phyloP scores from a whole-genome alignment of 768 basidiomycete genomes.

The Boletus sensibilis region DNA sequence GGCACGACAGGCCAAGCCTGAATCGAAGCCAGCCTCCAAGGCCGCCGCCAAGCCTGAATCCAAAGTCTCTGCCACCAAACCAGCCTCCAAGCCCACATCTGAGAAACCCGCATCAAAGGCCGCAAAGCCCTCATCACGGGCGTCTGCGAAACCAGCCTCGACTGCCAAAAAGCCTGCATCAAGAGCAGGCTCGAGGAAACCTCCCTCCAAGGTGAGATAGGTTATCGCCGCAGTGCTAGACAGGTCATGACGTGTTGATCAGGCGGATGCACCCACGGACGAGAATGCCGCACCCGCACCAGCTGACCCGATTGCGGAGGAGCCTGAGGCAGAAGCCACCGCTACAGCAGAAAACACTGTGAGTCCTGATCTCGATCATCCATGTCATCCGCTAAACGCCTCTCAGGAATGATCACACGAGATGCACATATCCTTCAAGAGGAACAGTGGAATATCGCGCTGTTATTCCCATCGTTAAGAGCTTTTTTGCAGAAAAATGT shows the following conservation, averaged over 20 bases:
- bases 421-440: conserved; percentile 14
- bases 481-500: conserved; percentile 31
- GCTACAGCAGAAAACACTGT: conserved; percentile 39
- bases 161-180: conserved; percentile 54
- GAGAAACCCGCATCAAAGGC: conserved; percentile 45
- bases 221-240: neutral
- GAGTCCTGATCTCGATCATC: conserved; percentile 9
- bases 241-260: neutral
- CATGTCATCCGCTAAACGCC: neutral
- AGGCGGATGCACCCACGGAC: conserved; percentile 37
- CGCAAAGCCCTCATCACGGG: conserved; percentile 39
- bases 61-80: conserved; percentile 29
- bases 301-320: conserved; percentile 54
- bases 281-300: conserved; percentile 40
- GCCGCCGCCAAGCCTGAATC: conserved; percentile 35
- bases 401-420: conserved; percentile 21
- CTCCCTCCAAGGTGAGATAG: conserved; percentile 53
- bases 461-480: conserved; percentile 16
- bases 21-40: conserved; percentile 31
- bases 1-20: conserved; percentile 42
- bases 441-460: conserved; percentile 13
- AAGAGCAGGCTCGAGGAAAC: conserved; percentile 60
- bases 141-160: conserved; percentile 44
- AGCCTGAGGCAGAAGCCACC: conserved; percentile 45
- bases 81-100: conserved; percentile 33